phyloP scores from a whole-genome alignment of 192 early-diverging fungal species.

The Podila horticola region DNA sequence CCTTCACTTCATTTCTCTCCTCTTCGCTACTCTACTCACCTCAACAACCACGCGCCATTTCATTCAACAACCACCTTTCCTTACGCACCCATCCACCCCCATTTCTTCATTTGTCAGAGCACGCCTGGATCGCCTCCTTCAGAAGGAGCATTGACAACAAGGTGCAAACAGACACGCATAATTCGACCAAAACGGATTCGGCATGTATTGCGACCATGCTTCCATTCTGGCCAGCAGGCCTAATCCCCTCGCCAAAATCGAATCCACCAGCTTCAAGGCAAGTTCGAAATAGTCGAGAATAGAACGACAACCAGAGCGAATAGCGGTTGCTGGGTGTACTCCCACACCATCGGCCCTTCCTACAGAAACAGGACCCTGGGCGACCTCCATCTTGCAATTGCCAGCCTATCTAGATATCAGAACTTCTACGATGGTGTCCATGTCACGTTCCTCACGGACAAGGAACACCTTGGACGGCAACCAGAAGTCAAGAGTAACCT shows the following conservation, averaged over 20 bases:
- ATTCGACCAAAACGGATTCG: conserved; percentile 1
- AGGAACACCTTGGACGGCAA: too few relatives aligned
- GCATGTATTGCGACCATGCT: conserved; percentile 37
- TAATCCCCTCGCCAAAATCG: conserved; percentile 45
- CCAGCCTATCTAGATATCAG: too few relatives aligned
- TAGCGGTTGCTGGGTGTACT: too few relatives aligned
- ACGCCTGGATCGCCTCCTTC: not conserved
- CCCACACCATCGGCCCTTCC: too few relatives aligned
- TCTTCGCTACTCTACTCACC: not conserved
- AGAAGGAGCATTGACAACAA: not conserved
- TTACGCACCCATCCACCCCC: too few relatives aligned
- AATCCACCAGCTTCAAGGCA: conserved; percentile 48
- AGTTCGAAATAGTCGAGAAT: conserved; percentile 1
- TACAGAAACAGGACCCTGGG: too few relatives aligned
- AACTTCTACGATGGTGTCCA: too few relatives aligned
- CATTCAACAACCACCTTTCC: not conserved
- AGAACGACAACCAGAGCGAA: not conserved
- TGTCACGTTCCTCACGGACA: too few relatives aligned
- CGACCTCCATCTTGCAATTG: too few relatives aligned
- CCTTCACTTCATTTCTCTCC: not conserved
- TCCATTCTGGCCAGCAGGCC: conserved; percentile 27
- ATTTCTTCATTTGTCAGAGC: not conserved
- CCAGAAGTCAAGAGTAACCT: too few relatives aligned
- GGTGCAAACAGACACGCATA: not conserved
- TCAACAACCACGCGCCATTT: not conserved